Percentiles rank a stretch among this genome's conserved stretches.
These are phyloP conservation scores for Gossypium arboreum DNA, from an alignment of 345 rosid genomes.

Conservation along the genomic window DNA sequence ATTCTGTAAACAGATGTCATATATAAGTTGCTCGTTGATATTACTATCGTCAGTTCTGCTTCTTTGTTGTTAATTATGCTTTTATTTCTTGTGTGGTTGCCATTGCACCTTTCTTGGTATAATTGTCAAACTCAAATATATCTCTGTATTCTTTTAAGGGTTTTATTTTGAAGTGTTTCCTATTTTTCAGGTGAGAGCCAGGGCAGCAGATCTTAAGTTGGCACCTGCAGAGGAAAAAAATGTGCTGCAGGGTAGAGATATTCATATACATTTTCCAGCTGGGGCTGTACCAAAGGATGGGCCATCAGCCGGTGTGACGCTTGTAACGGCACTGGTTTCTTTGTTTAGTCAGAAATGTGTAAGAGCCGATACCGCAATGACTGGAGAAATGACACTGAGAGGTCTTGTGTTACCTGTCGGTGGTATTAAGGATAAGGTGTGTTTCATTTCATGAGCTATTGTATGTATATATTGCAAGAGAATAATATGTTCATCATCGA, in stretches of 20 bases:
- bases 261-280: constrained; percentile 97
- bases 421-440: constrained; percentile 94
- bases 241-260: constrained; percentile 81
- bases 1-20: neutral
- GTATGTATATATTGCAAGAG: neutral
- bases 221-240: constrained; percentile 53
- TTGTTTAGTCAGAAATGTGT: constrained; percentile 75
- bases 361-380: constrained; percentile 99
- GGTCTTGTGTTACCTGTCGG: constrained; percentile 98
- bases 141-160: neutral
- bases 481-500: neutral
- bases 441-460: neutral
- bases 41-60: neutral
- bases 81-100: neutral
- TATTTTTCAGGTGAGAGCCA: constrained; percentile 71
- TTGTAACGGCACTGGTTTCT: constrained; percentile 93
- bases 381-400: constrained; percentile 97
- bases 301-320: constrained; percentile 98
- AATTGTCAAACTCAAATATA: neutral
- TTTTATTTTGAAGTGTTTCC: constrained; percentile 15
- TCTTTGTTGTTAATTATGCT: neutral
- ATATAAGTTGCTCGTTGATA: neutral
- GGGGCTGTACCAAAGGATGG: constrained; percentile 99
- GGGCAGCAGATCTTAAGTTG: constrained; percentile 78
- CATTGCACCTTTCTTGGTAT: neutral